Evolutionary conservation across 2,329 filamentous ascomycete genomes (phyloP), one percentile per base, ranked within the genome.

Genomic region (Capronia coronata): DNA sequence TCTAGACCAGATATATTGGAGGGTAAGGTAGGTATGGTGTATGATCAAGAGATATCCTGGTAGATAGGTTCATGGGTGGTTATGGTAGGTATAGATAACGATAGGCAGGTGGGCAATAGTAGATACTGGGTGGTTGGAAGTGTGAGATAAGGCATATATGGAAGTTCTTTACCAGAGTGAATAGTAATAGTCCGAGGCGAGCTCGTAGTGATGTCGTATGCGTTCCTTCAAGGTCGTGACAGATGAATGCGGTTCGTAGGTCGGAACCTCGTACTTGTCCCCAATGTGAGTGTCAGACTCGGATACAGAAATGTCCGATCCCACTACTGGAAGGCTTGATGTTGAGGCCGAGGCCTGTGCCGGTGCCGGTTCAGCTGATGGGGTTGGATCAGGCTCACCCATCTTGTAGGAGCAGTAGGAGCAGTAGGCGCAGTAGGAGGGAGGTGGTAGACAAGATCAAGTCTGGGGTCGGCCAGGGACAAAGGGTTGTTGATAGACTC

Each of bases 151-250:
- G n/a, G 19, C 27, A 19, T 37, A 37, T 3, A 14, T 10, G 30
- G 13, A 34, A 6, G 9, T 11, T n/a, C 34, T n/a, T 37, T 37
- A 80, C 78, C 78, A 82, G 16, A 82, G 68, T 27, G 72, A 78
- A 54, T 80, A 71, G 57, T 82, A 82, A 62, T 82, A 80, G 59
- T 81, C 77, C 45, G 76, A 79, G 21, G 77, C 75, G 13, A 81
- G 69, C 54, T 81, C 77, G 56, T 82, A 82, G 61, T 82, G 79
- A 52, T 73, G 70, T 67, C 77, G 78, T 62, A 80, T 79, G 47
- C 77, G 70, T 52, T 75, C 75, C 62, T 80, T 80, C 54, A 80
- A 66, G 10, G 71, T 69, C 7, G 44, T 39, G 42, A 61, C 54
- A 2, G 58, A 50, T n/a, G 55, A 46, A 22, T 52, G 59, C 22